Evolutionary conservation across 2,329 filamentous ascomycete species (phyloP), one percentile per base, ranked within the genome.

Genomic region (Pestalotiopsis sp.): DNA sequence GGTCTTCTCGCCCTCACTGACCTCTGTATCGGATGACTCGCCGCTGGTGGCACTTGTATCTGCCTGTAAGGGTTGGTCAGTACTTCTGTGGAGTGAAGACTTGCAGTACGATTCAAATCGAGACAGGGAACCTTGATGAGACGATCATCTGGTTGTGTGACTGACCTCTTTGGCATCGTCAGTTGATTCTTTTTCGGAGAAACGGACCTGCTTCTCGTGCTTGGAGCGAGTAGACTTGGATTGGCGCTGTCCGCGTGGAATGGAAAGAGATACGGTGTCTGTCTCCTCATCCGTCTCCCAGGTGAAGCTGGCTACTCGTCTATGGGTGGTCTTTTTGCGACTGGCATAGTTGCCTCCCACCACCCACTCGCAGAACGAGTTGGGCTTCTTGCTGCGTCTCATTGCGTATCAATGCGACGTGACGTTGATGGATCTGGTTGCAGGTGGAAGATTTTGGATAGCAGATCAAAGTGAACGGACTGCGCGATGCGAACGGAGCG

Each of bases 201-300:
- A 72, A 11, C 69, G 73, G 36, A 75, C 70, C 4, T 73, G 70
- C 11, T 72, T 72, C 40, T 58, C 56, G 4, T 57, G 65, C 17
- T 70, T 4, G 56, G 56, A 59, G 45, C 23, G 41, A 68, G 69
- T 17, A 78, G 73, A 4, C 78, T 76, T 66, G 49, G 27, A 5
- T 20, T 17, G 27, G 36, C 52, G n/a, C 17, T 61, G 31, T 9
- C 25, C 12, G 12, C 85, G 83, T 1, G 86, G 85, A 65, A 86
- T 85, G 1, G 83, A 85, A 49, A 89, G 75, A 20, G 77, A 80
- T 66, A 88, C 75, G 3, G 80, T 79, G 7, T 83, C 82, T n/a
- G 80, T 81, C 67, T 86, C 84, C 58, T 88, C 85, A 70, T 89
- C 85, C 12, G 86, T 87, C 14, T 81, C 76, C 78, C 83, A 83